Conservation (phyloP, 805 yeast genomes). For the Candida morakotiae region DNA sequence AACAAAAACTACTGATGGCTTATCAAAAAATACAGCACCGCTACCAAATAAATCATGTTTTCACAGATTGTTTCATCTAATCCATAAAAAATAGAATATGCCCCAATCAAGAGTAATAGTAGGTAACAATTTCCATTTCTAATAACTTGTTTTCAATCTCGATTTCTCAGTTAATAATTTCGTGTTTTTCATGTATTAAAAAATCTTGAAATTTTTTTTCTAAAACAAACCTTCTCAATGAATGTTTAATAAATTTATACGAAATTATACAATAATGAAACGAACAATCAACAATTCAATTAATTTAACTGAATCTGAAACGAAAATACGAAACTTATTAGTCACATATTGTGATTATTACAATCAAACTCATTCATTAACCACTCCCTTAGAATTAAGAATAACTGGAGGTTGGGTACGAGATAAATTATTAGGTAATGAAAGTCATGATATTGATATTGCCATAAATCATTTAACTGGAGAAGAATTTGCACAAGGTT, state of each 20-base stretch:
- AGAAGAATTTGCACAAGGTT: conserved; percentile 69
- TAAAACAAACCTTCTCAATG: conserved; percentile 1
- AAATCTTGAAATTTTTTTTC: no score
- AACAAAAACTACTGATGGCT: no score
- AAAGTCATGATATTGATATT: conserved; percentile 85
- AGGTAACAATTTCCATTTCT: no score
- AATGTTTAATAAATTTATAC: conserved; percentile 2
- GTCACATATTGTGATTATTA: conserved; percentile 38
- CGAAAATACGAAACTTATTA: conserved; percentile 34
- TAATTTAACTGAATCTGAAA: conserved; percentile 38
- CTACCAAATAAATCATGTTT: no score
- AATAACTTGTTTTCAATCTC: no score
- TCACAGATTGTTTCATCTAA: no score
- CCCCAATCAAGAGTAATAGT: no score
- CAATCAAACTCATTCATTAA: conserved; percentile 17
- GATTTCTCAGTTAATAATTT: no score
- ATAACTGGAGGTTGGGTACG: conserved; percentile 99
- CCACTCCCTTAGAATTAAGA: conserved; percentile 49
- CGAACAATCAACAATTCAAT: conserved; percentile 19
- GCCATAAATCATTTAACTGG: conserved; percentile 87
- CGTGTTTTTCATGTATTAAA: no score
- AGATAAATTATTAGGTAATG: conserved; percentile 79
- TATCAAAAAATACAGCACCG: no score
- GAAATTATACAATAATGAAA: conserved; percentile 12
- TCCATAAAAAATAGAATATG: no score